These are phyloP conservation scores for Fistulifera pelliculosa DNA, from an alignment of 108 stramenopile species.

Conservation along the genomic window DNA sequence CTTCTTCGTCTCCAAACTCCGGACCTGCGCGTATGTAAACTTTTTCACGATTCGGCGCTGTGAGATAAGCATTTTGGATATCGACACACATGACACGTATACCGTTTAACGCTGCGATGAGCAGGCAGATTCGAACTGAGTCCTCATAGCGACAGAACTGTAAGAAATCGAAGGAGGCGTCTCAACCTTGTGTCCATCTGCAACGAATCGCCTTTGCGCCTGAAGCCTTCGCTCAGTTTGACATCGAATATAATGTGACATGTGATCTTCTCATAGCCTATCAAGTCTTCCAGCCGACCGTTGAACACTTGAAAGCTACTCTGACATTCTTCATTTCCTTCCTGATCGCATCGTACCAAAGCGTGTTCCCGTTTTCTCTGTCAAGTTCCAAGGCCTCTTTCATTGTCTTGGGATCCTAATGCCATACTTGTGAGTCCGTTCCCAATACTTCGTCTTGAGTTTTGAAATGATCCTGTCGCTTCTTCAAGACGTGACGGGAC, in stretches of 20 bases:
- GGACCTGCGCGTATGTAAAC: slow-evolving; percentile 21
- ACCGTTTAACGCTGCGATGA: slow-evolving; percentile 24
- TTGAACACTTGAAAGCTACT: slow-evolving; percentile 17
- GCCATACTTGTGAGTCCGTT: slow-evolving; percentile 36
- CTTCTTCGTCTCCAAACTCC: slow-evolving; percentile 24
- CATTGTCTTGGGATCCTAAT: slow-evolving; percentile 24
- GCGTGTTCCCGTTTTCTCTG: slow-evolving; percentile 23
- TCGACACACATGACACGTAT: slow-evolving; percentile 12
- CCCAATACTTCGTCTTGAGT: slow-evolving; percentile 5
- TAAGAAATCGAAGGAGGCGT: not conserved
- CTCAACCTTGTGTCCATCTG: not conserved
- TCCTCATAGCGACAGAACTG: slow-evolving; percentile 19
- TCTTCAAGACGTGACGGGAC: slow-evolving; percentile 10
- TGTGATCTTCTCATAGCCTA: slow-evolving; percentile 5
- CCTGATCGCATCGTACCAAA: slow-evolving; percentile 11
- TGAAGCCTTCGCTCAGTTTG: slow-evolving; percentile 10
- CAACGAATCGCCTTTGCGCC: slow-evolving; percentile 1
- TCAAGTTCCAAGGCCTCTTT: slow-evolving; percentile 35
- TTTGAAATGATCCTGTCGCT: slow-evolving; percentile 14
- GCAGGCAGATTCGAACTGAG: slow-evolving; percentile 19
- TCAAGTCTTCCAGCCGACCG: not conserved
- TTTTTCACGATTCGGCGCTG: slow-evolving; percentile 19
- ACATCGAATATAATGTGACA: slow-evolving; percentile 34
- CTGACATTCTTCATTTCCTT: slow-evolving; percentile 21
- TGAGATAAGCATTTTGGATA: slow-evolving; percentile 27